Base-by-base conservation (phyloP, 495 filamentous ascomycete genomes). In the Lepraria neglecta region DNA sequence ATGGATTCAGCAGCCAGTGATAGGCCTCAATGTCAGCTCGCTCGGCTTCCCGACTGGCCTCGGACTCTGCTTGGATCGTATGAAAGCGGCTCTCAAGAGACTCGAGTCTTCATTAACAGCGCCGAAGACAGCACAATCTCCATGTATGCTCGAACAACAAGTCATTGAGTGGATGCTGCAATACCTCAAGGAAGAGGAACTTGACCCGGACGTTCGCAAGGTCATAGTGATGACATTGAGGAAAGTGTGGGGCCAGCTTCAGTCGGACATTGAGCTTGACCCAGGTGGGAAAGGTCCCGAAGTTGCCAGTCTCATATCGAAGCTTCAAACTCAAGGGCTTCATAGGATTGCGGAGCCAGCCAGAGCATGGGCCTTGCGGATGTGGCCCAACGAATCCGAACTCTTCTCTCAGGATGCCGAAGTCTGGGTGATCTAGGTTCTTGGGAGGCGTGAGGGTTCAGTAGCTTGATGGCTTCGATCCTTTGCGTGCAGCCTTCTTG, bases 401-500 rank as follows among this genome's bases (percentile, higher is more conserved):
- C n/a, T 51, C 7, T 38, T 54, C 46, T 44, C 38, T 45, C 21
- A 56, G 14, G 24, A 15, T 21, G 46, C 31, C 17, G 6, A 15
- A 56, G 31, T 35, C 14, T 38, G 7, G 17, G 10, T 15, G 56
- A 28, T 44, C 14, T 38, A 11, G 17, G 10, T 15, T 12, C 17
- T 17, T 42, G 14, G 38, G 28, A 17, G 57, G 17, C 19, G 35
- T 12, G 35, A 38, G 35, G 7, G 12, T 10, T 68, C 61, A 70
- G 6, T 56, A 54, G 55, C 65, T 60, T 68, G 71, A 65, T 61
- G 30, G 48, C 33, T 60, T 63, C 31, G 60, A 66, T 15, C 81
- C 77, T 71, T 79, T 81, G 27, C 91, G 81, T 60, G 76, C 80
- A 28, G 78, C 79, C 73, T 97, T 97, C 76, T 97, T 97, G 53